Evolutionary conservation across 352 stramenopile species (phyloP), one percentile per base, ranked within the genome.

Genomic region (Pythium scleroteichum): DNA sequence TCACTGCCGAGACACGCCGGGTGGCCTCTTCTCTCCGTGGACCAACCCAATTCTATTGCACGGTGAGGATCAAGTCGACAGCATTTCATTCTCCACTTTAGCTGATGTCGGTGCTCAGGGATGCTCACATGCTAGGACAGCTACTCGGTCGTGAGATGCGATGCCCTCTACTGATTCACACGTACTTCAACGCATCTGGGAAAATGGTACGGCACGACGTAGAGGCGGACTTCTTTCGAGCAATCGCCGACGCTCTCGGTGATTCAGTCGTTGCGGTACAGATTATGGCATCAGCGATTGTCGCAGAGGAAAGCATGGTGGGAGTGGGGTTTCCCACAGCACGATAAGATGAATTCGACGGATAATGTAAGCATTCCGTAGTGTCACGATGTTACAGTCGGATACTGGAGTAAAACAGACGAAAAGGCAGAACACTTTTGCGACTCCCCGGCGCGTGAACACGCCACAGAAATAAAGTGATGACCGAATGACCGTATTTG

Each of bases 171-270:
- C 12, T 52, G 4, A 52, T 62, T 27, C 44, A 54, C 54, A 19
- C 35, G 27, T 38, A 54, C 16, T 55, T 62, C 22, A 23, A 48
- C 45, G 32, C 14, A 35, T 35, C 29, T 35, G 29, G 29, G 29
- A 35, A 35, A 12, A 33, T 49, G 9, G 32, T 49, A 5, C 52
- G 52, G 12, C 39, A 59, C 23, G 52, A 48, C 52, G 32, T 50
- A 3, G 52, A 59, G 39, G 48, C 52, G 9, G 52, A 59, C 23
- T 59, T 59, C 20, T 26, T 59, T 22, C 33, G n/a, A 20, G 39
- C 39, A n/a, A 20, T 44, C 6, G 39, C 13, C 5, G n/a, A 44
- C 5, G 29, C 29, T 35, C 29, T 35, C 7, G n/a, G 24, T 12
- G 23, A 52, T 16, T 14, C 45, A 7, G 14, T 29, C 9, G 3